Base-by-base conservation (phyloP, 164 flowering plant genomes). In the Liriodendron chinense region DNA sequence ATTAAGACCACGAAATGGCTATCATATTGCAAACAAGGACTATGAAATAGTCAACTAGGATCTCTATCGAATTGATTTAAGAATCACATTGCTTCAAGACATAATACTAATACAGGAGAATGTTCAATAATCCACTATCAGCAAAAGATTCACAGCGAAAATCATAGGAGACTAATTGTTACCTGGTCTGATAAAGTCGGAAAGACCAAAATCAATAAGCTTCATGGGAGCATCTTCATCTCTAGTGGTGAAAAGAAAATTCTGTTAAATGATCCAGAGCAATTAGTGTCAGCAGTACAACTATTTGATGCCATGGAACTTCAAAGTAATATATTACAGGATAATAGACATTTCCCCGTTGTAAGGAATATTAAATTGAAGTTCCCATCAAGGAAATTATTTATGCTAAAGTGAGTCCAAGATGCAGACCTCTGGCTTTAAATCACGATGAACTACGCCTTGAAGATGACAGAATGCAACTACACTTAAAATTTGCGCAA, bases 131-230 rank as follows among this genome's bases (percentile, higher is more conserved):
- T 34, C 43, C 43, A 34, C 59, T 16, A 53, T 8, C 9, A 63
- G 9, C 66, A n/a, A 63, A 63, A 13, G 66, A 63, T 63, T 63
- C 24, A 22, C 10, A 63, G 66, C 12, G 47, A 16, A 13, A 16
- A 67, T 14, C 49, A 1, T 16, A 24, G 49, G 18, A 26, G 28
- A 28, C 7, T 47, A 34, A 57, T 5, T 21, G 1, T 75, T 86
- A 96, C 97, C 98, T 83, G 98, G 90, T 78, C 92, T 87, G 71
- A 90, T 84, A 74, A 93, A 93, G 84, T 96, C 98, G 57, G 99
- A 96, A 73, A 96, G 98, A 79, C 99, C 98, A 86, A 96, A 96
- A 80, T 96, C 99, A 81, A 96, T 96, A 72, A 92, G 90, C 90
- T 89, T 94, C 98, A 96, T 87, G 48, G 88, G 87, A 82, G 99